A percentile compares a stretch with the other conserved stretches of the same genome.
These are phyloP conservation scores for Phytophthora foliorum DNA, from an alignment of 352 stramenopile genomes.

Conservation along the genomic window DNA sequence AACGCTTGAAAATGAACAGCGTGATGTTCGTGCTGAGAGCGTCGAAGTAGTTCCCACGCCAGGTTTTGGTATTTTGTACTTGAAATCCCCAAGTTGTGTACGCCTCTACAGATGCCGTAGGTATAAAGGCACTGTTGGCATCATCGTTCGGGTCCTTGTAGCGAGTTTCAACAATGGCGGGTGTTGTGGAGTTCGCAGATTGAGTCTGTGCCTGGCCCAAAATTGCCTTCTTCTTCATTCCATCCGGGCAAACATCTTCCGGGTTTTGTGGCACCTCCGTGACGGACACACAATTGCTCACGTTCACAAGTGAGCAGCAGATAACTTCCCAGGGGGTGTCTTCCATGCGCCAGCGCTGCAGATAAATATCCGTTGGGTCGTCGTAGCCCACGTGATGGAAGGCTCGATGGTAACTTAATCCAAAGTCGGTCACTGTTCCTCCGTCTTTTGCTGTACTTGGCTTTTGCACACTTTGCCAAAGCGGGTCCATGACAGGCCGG, in stretches of 20 bases:
- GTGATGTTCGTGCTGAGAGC: constrained; percentile 95
- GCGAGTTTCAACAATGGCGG: constrained; percentile 73
- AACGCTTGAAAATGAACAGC: constrained; percentile 76
- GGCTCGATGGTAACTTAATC: constrained; percentile 96
- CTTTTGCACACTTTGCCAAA: constrained; percentile 96
- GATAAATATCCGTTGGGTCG: constrained; percentile 97
- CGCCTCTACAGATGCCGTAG: constrained; percentile 84
- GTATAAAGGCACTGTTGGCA: constrained; percentile 91
- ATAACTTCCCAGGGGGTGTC: constrained; percentile 93
- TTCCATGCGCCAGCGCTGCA: constrained; percentile 96
- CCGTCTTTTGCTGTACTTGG: constrained; percentile 39
- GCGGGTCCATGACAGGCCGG: constrained; percentile 95
- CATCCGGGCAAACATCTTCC: constrained; percentile 54
- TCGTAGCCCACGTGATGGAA: constrained; percentile 96
- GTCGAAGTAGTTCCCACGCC: constrained; percentile 96
- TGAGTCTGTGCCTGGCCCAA: constrained; percentile 71
- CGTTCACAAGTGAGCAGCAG: constrained; percentile 82
- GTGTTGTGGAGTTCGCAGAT: constrained; percentile 30
- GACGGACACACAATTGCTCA: constrained; percentile 61
- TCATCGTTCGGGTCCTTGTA: constrained; percentile 95
- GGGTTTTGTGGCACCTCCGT: constrained; percentile 43
- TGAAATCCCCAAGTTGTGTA: constrained; percentile 83
- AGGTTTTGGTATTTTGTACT: constrained; percentile 92
- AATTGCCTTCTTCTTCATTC: constrained; percentile 72
- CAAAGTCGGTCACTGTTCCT: constrained; percentile 83